phyloP scores from a whole-genome alignment of 139 green algal genomes.

The Coelastrella sp. region DNA sequence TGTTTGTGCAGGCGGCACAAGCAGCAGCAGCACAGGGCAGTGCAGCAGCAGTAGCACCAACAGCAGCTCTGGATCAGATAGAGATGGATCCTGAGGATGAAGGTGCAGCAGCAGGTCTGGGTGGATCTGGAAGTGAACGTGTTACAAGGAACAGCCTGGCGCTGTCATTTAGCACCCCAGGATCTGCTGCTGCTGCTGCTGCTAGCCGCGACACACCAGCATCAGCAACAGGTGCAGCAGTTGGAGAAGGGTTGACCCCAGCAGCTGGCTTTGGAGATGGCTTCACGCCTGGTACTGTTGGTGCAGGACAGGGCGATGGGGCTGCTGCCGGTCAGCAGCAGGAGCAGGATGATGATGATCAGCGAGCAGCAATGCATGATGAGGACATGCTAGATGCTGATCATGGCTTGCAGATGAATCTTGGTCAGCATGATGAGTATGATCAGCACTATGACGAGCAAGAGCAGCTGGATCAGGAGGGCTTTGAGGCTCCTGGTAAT shows the following conservation, averaged over 20 bases:
- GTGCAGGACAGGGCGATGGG: too few species aligned
- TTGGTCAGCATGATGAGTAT: too few species aligned
- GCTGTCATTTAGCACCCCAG: neutral
- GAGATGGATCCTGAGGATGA: neutral
- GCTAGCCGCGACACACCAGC: neutral
- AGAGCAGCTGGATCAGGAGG: too few species aligned
- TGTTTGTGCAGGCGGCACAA: slow-evolving; percentile 14
- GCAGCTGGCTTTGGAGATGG: too few species aligned
- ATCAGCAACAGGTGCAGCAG: neutral
- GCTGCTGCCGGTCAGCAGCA: too few species aligned
- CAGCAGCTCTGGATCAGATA: slow-evolving; percentile 26
- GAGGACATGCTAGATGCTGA: too few species aligned
- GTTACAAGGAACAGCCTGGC: slow-evolving; percentile 6
- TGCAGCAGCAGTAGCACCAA: slow-evolving; percentile 9
- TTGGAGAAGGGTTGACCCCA: neutral
- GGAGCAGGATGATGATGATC: too few species aligned
- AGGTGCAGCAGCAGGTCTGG: neutral
- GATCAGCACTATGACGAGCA: neutral
- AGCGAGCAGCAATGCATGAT: too few species aligned
- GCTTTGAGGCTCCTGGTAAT: neutral
- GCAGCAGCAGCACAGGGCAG: slow-evolving; percentile 7
- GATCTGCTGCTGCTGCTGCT: slow-evolving; percentile 7
- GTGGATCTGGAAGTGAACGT: neutral
- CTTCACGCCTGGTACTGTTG: too few species aligned
- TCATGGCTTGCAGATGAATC: too few species aligned